phyloP scores from a whole-genome alignment of 2,329 filamentous ascomycete species.

The Chaetomium sp. region DNA sequence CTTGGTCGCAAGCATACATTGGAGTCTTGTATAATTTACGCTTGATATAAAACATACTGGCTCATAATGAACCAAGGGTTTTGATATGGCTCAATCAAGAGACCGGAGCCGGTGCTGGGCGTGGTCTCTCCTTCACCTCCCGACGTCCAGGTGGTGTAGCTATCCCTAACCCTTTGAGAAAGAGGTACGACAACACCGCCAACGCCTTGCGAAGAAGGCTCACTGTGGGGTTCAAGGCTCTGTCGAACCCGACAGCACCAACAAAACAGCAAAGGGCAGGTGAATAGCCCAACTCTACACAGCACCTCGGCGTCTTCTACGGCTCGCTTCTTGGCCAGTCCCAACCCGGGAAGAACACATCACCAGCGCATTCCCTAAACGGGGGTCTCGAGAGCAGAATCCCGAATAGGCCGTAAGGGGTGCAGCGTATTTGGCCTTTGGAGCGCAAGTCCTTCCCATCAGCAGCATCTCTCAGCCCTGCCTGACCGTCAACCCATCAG shows the following conservation, averaged over 20 bases:
- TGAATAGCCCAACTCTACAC: background rate
- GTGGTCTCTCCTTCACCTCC: background rate
- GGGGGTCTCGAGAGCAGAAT: background rate
- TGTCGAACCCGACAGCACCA: background rate
- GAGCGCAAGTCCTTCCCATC: background rate
- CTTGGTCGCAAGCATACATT: background rate
- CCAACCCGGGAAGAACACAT: background rate
- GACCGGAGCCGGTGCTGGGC: background rate
- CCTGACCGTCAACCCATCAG: conserved; percentile 25
- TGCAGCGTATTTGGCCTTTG: background rate
- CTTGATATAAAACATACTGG: background rate
- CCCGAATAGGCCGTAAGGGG: background rate
- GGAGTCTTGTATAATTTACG: background rate
- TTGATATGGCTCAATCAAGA: background rate
- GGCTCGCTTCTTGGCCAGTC: background rate
- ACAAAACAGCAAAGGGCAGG: background rate
- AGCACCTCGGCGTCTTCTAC: background rate
- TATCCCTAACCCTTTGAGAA: background rate
- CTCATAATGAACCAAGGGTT: background rate
- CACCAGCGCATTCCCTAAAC: background rate
- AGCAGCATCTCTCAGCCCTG: background rate
- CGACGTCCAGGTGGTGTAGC: background rate
- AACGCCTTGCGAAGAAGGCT: background rate
- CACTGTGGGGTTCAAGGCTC: no score
- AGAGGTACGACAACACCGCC: background rate